These are phyloP conservation scores for Tubosaeta sp. DNA, from an alignment of 768 basidiomycete species.

Conservation along the genomic window DNA sequence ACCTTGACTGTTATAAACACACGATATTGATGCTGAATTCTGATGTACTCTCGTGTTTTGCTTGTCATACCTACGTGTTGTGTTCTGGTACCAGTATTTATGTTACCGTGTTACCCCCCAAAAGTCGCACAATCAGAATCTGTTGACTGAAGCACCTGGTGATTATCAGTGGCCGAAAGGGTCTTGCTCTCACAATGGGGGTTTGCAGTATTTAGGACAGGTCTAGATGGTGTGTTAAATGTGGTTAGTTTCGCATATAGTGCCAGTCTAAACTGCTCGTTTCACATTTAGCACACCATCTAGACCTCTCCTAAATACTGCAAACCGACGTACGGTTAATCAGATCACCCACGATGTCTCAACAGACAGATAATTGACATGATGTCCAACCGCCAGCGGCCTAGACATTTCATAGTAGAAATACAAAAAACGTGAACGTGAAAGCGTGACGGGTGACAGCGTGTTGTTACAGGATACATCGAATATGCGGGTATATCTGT, in stretches of 20 bases:
- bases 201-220: no score
- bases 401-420: neutral
- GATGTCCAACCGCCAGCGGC: neutral
- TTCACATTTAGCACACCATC: no score
- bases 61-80: neutral
- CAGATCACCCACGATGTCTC: no score
- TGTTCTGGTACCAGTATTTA: neutral
- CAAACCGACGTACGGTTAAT: no score
- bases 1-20: no score
- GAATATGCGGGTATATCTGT: neutral
- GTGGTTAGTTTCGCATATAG: no score
- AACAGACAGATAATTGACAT: neutral
- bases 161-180: no score
- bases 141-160: neutral
- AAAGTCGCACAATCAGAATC: neutral
- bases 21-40: neutral
- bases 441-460: neutral
- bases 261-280: no score
- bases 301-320: no score
- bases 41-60: neutral
- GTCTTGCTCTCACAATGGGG: no score
- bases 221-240: no score
- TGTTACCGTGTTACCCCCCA: neutral
- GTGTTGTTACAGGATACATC: neutral
- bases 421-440: neutral